phyloP scores from a whole-genome alignment of 139 green algal genomes.

The Zygnema cylindricum region DNA sequence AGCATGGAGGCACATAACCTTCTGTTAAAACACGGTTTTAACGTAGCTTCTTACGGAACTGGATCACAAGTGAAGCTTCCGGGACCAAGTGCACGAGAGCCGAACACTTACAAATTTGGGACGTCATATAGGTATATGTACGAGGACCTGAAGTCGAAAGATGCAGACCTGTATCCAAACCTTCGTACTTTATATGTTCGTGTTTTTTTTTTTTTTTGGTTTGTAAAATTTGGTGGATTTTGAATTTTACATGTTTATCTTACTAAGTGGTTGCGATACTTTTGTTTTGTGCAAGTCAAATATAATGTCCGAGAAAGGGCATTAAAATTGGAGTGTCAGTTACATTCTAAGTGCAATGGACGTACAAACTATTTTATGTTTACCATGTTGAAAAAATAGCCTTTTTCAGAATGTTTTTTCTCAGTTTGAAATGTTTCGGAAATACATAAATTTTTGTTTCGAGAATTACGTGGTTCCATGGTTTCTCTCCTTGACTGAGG shows the following conservation, averaged over 20 bases:
- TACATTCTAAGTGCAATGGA: no score
- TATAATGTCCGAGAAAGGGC: no score
- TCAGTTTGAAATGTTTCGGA: no score
- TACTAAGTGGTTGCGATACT: no score
- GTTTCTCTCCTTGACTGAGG: constrained; percentile 26
- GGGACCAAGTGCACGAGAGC: constrained; percentile 71
- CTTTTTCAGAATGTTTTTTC: no score
- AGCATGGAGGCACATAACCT: constrained; percentile 87
- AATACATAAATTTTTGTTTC: no score
- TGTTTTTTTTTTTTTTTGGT: neutral
- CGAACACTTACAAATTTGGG: constrained; percentile 90
- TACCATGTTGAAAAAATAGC: no score
- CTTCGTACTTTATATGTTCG: neutral
- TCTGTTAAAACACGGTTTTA: constrained; percentile 73
- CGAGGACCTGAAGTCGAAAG: constrained; percentile 73
- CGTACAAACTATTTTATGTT: no score
- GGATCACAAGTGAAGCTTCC: constrained; percentile 81
- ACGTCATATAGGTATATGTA: constrained; percentile 81
- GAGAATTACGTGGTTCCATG: no score
- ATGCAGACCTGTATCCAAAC: constrained; percentile 56
- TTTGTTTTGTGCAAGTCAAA: constrained; percentile 5
- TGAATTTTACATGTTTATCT: no score
- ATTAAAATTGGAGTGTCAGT: no score
- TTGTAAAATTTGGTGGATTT: constrained; percentile 19
- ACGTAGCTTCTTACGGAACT: constrained; percentile 83